phyloP scores from a whole-genome alignment of 257 asterid genomes.

The Anisodus tanguticus region DNA sequence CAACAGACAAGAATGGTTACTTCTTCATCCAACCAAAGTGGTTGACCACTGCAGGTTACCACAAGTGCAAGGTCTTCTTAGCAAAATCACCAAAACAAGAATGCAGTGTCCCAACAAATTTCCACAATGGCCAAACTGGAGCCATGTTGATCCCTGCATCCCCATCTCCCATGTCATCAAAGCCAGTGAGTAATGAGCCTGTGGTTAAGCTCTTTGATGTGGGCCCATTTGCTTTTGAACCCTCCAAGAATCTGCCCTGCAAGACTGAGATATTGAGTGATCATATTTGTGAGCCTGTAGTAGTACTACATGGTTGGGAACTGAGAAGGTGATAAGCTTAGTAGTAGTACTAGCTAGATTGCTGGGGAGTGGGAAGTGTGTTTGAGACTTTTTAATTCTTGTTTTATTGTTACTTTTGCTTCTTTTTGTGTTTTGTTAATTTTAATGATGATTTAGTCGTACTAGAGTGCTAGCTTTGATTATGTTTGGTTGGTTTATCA shows the following conservation, averaged over 20 bases:
- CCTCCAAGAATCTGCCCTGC: constrained; percentile 55
- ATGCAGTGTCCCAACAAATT: constrained; percentile 61
- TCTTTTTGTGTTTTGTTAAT: background rate
- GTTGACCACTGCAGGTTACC: constrained; percentile 47
- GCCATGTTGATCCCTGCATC: constrained; percentile 44
- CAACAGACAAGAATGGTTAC: constrained; percentile 63
- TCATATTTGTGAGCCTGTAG: background rate
- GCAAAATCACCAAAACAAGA: constrained; percentile 48
- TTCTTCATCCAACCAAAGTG: constrained; percentile 53
- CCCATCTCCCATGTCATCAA: constrained; percentile 25
- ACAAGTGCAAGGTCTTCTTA: constrained; percentile 65
- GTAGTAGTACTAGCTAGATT: background rate
- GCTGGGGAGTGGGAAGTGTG: background rate
- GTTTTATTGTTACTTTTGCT: background rate
- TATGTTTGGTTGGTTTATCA: background rate
- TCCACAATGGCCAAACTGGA: constrained; percentile 57
- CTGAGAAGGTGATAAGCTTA: background rate
- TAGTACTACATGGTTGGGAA: background rate
- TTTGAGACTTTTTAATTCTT: background rate
- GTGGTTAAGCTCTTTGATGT: constrained; percentile 55
- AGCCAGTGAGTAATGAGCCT: background rate
- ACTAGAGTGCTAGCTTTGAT: background rate
- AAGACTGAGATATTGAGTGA: constrained; percentile 15
- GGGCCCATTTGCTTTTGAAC: constrained; percentile 75
- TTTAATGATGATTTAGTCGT: background rate